Percentiles rank a stretch among this genome's conserved stretches.
phyloP scores from a whole-genome alignment of 441 rosid genomes.

The Erysimum cheiri region DNA sequence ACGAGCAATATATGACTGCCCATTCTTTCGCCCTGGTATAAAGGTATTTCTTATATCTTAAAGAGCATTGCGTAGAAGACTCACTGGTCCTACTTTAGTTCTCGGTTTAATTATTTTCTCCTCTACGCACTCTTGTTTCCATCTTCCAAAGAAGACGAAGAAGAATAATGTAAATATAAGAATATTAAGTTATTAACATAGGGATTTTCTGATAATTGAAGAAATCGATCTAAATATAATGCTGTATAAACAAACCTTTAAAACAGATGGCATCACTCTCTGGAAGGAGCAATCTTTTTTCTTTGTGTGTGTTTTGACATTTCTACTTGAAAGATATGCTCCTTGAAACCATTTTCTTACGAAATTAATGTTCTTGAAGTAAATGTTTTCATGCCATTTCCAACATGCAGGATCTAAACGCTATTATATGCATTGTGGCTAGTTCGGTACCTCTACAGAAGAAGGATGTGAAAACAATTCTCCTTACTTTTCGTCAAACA shows the following conservation, averaged over 20 bases:
- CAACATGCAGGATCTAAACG: slow-evolving; percentile 60
- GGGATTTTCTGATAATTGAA: not conserved
- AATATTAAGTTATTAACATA: no score
- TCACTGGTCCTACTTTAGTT: not conserved
- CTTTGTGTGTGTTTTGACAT: not conserved
- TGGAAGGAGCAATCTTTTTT: not conserved
- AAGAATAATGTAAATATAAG: not conserved
- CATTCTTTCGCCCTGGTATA: slow-evolving; percentile 74
- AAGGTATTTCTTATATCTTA: slow-evolving; percentile 55
- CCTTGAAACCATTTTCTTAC: slow-evolving; percentile 12
- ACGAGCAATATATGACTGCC: slow-evolving; percentile 82
- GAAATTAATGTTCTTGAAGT: slow-evolving; percentile 7
- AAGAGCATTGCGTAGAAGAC: slow-evolving; percentile 22
- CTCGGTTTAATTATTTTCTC: slow-evolving; percentile 2
- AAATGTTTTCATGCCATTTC: not conserved
- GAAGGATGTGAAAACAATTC: slow-evolving; percentile 53
- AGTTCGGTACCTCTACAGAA: slow-evolving; percentile 57
- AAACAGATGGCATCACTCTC: slow-evolving; percentile 5
- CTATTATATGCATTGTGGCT: slow-evolving; percentile 70
- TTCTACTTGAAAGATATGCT: slow-evolving; percentile 9
- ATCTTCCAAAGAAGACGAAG: slow-evolving; percentile 14
- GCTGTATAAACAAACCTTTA: slow-evolving; percentile 1
- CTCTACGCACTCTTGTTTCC: slow-evolving; percentile 2
- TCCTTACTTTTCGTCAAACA: slow-evolving; percentile 70
- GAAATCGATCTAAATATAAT: not conserved